A percentile compares a stretch with the other conserved stretches of the same genome.
phyloP scores from a whole-genome alignment of 805 yeast species.

The Cyberlindnera saturnus region DNA sequence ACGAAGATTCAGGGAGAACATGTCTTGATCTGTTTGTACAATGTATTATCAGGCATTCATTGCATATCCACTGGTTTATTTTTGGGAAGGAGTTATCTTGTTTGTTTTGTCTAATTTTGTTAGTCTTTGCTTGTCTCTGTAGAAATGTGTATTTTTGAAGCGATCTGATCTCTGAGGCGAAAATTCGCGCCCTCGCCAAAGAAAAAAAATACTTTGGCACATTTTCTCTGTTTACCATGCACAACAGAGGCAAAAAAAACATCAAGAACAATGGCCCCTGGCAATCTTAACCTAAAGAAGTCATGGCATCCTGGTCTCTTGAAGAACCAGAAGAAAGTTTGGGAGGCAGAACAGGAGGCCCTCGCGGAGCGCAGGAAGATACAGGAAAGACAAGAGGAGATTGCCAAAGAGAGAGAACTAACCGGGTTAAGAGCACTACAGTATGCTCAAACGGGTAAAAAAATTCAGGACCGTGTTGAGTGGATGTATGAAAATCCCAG shows the following conservation, averaged over 20 bases:
- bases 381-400: slow-evolving; percentile 57
- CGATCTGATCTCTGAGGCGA: too few relatives aligned
- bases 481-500: slow-evolving; percentile 81
- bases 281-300: slow-evolving; percentile 83
- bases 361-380: slow-evolving; percentile 63
- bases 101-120: too few relatives aligned
- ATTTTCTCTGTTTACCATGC: neutral
- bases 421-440: slow-evolving; percentile 47
- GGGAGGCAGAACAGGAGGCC: slow-evolving; percentile 76
- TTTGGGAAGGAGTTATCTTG: too few relatives aligned
- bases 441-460: slow-evolving; percentile 33
- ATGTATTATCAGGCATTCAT: too few relatives aligned
- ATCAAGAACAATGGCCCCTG: slow-evolving; percentile 43
- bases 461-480: slow-evolving; percentile 44
- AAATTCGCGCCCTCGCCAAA: neutral
- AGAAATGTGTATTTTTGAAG: too few relatives aligned
- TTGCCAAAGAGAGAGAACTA: slow-evolving; percentile 54
- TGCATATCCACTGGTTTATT: too few relatives aligned
- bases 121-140: too few relatives aligned
- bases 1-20: too few relatives aligned
- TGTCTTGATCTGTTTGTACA: too few relatives aligned
- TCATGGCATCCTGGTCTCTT: slow-evolving; percentile 94
- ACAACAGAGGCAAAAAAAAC: neutral
- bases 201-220: neutral
- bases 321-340: slow-evolving; percentile 79